Conservation (phyloP, 1,284 basidiomycete species). For the Cutaneotrichosporon sp. region DNA sequence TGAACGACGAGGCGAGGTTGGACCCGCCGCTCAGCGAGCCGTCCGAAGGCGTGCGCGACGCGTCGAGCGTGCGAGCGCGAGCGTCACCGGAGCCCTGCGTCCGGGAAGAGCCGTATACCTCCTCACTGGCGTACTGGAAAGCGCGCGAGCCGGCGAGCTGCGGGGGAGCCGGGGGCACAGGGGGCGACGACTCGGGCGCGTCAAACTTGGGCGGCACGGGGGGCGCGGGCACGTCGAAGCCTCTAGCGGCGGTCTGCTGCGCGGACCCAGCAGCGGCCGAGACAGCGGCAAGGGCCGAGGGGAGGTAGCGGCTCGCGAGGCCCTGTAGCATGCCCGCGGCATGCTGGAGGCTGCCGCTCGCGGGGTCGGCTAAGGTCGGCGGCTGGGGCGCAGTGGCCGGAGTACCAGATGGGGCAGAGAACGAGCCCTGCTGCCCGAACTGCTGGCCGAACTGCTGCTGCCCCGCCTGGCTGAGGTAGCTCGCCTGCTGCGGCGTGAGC, state of each 20-base stretch:
- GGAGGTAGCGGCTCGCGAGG: conserved; percentile 38
- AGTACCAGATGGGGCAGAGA: conserved; percentile 9
- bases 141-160: conserved; percentile 10
- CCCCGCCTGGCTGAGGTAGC: conserved; percentile 11
- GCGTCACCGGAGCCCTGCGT: not conserved
- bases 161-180: conserved; percentile 4
- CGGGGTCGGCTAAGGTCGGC: conserved; percentile 49
- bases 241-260: conserved; percentile 13
- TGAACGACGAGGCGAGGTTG: conserved; percentile 27
- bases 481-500: conserved; percentile 19
- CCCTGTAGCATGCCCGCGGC: conserved; percentile 33
- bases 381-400: conserved; percentile 36
- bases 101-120: not conserved
- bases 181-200: not conserved
- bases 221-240: conserved; percentile 15
- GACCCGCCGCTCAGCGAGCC: conserved; percentile 18
- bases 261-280: conserved; percentile 31
- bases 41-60: conserved; percentile 15
- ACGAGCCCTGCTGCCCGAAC: not conserved
- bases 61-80: not conserved
- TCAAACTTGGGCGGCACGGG: not conserved
- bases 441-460: not conserved
- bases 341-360: conserved; percentile 45
- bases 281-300: conserved; percentile 44
- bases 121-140: conserved; percentile 13